Evolutionary conservation across 129 eudicot genomes (phyloP).

Genomic region (Dittrichia graveolens): DNA sequence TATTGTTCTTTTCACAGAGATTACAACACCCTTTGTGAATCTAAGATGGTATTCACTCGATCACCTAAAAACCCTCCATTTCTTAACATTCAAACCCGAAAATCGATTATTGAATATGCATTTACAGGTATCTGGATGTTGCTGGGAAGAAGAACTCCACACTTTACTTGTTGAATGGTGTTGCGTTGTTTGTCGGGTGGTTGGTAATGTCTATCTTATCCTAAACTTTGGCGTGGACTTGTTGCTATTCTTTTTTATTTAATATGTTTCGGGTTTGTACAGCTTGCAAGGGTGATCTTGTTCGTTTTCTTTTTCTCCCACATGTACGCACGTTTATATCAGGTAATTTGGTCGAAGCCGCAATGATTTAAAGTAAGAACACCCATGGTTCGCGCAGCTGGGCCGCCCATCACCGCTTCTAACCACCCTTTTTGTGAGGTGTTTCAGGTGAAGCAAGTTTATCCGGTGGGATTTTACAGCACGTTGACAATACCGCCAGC

Average conservation of each 20-base stretch:
- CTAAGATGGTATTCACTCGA: conserved; percentile 67
- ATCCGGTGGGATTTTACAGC: conserved; percentile 51
- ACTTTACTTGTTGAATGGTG: conserved; percentile 60
- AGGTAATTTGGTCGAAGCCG: conserved; percentile 36
- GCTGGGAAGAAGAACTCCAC: conserved; percentile 69
- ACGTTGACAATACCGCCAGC: conserved; percentile 47
- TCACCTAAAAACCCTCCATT: background rate
- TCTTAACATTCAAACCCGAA: background rate
- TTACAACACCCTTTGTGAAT: conserved; percentile 81
- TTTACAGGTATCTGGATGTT: conserved; percentile 68
- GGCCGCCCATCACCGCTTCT: background rate
- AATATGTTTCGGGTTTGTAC: conserved; percentile 5
- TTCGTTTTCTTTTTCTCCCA: conserved; percentile 62
- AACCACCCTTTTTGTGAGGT: background rate
- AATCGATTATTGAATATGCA: conserved; percentile 2
- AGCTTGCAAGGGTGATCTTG: conserved; percentile 64
- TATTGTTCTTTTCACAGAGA: conserved; percentile 75
- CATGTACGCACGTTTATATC: conserved; percentile 59
- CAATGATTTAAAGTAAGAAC: background rate
- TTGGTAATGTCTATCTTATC: conserved; percentile 51
- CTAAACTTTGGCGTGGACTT: no score
- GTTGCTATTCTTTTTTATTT: background rate
- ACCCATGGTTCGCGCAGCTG: background rate
- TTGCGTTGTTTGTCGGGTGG: conserved; percentile 78
- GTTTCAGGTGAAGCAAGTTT: conserved; percentile 59